Evolutionary conservation across 2,329 filamentous ascomycete genomes (phyloP).

Genomic region (Delphinella strobiligena): DNA sequence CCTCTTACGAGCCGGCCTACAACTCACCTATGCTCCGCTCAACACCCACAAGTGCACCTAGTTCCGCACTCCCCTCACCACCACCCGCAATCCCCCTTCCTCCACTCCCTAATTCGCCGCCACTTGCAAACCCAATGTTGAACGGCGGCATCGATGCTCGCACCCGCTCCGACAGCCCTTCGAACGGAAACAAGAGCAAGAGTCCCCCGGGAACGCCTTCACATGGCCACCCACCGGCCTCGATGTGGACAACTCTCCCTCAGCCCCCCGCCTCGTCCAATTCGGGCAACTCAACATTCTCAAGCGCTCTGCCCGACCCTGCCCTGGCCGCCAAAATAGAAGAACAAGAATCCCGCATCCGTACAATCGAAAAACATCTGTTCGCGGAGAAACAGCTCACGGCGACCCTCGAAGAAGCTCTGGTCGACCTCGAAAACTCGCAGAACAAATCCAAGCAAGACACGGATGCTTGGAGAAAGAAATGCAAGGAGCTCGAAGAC

Average conservation of each 20-base stretch:
- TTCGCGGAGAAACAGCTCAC: conserved; percentile 94
- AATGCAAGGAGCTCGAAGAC: conserved; percentile 61
- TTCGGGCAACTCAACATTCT: conserved; percentile 56
- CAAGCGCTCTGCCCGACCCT: conserved; percentile 49
- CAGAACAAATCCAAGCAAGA: conserved; percentile 87
- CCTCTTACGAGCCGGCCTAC: conserved; percentile 15
- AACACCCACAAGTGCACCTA: conserved; percentile 58
- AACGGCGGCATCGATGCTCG: conserved; percentile 30
- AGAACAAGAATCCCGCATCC: conserved; percentile 89
- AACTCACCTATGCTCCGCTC: conserved; percentile 5
- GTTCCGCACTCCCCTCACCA: conserved; percentile 70
- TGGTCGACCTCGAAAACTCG: conserved; percentile 84
- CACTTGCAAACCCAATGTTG: too few species aligned
- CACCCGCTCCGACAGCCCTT: conserved; percentile 46
- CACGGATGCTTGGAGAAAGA: conserved; percentile 81
- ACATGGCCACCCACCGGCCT: conserved; percentile 16
- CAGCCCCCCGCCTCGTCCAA: conserved; percentile 42
- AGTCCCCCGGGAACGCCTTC: conserved; percentile 31
- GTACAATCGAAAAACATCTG: conserved; percentile 92
- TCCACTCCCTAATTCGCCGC: conserved; percentile 53
- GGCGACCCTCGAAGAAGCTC: conserved; percentile 84
- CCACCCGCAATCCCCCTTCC: conserved; percentile 94
- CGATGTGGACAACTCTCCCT: conserved; percentile 26
- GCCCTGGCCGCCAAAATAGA: conserved; percentile 72
- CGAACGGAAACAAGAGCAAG: too few species aligned